phyloP scores from a whole-genome alignment of 805 yeast genomes.

The Ogataea chonburiensis region DNA sequence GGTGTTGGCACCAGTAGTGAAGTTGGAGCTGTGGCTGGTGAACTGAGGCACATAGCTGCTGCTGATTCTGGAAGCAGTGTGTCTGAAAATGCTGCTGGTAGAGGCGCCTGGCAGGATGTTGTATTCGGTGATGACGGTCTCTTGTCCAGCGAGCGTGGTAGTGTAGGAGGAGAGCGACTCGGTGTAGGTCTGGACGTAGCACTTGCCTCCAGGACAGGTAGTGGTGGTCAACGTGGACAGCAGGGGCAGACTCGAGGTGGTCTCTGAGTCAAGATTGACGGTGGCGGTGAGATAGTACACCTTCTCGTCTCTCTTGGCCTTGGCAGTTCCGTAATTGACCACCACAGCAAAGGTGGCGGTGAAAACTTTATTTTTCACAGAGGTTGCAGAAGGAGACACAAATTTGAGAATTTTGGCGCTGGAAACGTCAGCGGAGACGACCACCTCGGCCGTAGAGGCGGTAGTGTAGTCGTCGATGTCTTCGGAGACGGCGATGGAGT shows the following conservation, averaged over 20 bases:
- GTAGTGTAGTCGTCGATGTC: slow-evolving; percentile 16
- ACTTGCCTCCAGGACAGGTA: slow-evolving; percentile 15
- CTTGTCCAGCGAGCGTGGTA: slow-evolving; percentile 35
- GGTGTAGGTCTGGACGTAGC: slow-evolving; percentile 11
- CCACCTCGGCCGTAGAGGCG: slow-evolving; percentile 14
- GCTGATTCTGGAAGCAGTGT: slow-evolving; percentile 6
- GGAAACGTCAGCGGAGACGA: slow-evolving; percentile 8
- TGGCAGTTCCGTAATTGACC: slow-evolving; percentile 6
- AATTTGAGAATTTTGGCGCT: slow-evolving; percentile 14
- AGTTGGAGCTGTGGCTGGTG: slow-evolving; percentile 1
- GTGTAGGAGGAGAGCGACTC: slow-evolving; percentile 29
- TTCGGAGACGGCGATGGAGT: slow-evolving; percentile 9
- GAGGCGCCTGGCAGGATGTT: slow-evolving; percentile 27
- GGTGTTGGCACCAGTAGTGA: slow-evolving; percentile 9
- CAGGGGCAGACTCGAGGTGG: slow-evolving; percentile 6
- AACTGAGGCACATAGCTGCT: background rate
- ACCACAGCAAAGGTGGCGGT: slow-evolving; percentile 25
- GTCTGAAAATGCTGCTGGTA: background rate
- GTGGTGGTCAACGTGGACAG: slow-evolving; percentile 12
- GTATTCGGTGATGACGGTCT: slow-evolving; percentile 41
- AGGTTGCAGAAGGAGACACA: slow-evolving; percentile 14
- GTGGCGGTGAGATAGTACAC: slow-evolving; percentile 24
- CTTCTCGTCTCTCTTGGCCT: slow-evolving; percentile 20
- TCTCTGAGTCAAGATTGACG: slow-evolving; percentile 9
- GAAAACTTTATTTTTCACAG: slow-evolving; percentile 24